phyloP scores from a whole-genome alignment of 495 filamentous ascomycete species.

The Penicillium canariense region DNA sequence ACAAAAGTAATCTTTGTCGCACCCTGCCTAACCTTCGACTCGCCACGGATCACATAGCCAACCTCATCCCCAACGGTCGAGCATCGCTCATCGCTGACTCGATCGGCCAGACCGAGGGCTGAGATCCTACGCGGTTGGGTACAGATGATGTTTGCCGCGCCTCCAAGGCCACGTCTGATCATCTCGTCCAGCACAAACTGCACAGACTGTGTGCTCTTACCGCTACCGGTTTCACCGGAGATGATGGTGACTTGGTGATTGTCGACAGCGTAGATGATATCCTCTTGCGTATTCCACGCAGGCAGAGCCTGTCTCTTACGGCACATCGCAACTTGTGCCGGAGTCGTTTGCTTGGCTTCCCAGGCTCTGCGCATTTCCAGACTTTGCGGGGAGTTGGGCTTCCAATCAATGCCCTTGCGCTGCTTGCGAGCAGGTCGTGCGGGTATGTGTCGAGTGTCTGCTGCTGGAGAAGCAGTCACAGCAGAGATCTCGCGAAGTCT shows the following conservation, averaged over 20 bases:
- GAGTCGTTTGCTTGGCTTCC: conserved; percentile 51
- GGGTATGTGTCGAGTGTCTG: conserved; percentile 33
- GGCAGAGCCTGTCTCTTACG: conserved; percentile 68
- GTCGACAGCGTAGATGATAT: conserved; percentile 70
- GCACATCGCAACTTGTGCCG: conserved; percentile 69
- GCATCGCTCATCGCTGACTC: conserved; percentile 90
- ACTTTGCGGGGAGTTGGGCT: conserved; percentile 36
- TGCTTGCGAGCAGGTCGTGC: conserved; percentile 52
- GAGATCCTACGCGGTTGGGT: conserved; percentile 95
- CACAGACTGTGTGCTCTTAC: conserved; percentile 95
- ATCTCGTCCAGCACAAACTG: conserved; percentile 95
- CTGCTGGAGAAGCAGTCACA: conserved; percentile 40
- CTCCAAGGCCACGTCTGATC: conserved; percentile 71
- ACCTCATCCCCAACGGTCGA: conserved; percentile 80
- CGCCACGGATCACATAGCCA: conserved; percentile 92
- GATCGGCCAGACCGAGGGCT: conserved; percentile 87
- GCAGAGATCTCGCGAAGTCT: conserved; percentile 77
- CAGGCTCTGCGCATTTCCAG: conserved; percentile 48
- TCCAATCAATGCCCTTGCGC: conserved; percentile 38
- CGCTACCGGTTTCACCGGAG: conserved; percentile 92
- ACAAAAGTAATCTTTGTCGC: conserved; percentile 91
- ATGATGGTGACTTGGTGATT: conserved; percentile 88
- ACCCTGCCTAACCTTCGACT: conserved; percentile 65
- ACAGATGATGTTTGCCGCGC: conserved; percentile 85
- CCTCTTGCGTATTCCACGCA: conserved; percentile 79